Base-by-base conservation (phyloP, 164 flowering plant genomes). In the Saururus chinensis region DNA sequence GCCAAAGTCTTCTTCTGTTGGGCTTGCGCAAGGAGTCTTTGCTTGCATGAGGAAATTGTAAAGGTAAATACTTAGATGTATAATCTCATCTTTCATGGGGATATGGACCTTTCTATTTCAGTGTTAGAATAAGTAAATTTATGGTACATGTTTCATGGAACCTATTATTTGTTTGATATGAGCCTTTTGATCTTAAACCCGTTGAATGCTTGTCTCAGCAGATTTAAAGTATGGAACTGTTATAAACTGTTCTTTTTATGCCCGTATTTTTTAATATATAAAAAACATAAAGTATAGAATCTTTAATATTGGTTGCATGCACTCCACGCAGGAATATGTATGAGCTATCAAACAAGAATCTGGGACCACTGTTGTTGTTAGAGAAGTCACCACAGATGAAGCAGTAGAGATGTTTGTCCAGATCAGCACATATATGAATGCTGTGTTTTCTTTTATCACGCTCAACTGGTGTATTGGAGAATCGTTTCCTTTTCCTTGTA, bases 311-410 rank as follows among this genome's bases (percentile, higher is more conserved):
- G 6, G 4, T 30, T 30, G 6, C 6, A 2, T 30, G 37, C 37
- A 6, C 37, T n/a, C n/a, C 13, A 72, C 40, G 25, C 76, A 93
- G 99, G 87, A 81, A 87, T 62, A 69, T 66, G 82, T 85, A 76
- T 68, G 97, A 86, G 59, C 51, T 84, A 49, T 70, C 91, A 13
- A 59, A 78, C 52, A 72, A 73, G 64, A 85, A 82, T 54, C 75
- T 73, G 49, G 97, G 99, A 21, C 79, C 88, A 74, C 79, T 85
- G 30, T 65, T 85, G 83, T 81, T 90, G 66, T 73, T 93, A 57
- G 91, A 88, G 64, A 82, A 72, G 69, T 76, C 79, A 12, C 77
- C 87, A 19, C 76, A 68, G 30, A 53, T 60, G 60, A 77, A 80
- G 68, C 87, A 66, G 35, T 84, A 84, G 96, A 83, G 88, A 74